These are phyloP conservation scores for Globisporangium spinosum DNA, from an alignment of 352 stramenopile genomes.

Conservation along the genomic window DNA sequence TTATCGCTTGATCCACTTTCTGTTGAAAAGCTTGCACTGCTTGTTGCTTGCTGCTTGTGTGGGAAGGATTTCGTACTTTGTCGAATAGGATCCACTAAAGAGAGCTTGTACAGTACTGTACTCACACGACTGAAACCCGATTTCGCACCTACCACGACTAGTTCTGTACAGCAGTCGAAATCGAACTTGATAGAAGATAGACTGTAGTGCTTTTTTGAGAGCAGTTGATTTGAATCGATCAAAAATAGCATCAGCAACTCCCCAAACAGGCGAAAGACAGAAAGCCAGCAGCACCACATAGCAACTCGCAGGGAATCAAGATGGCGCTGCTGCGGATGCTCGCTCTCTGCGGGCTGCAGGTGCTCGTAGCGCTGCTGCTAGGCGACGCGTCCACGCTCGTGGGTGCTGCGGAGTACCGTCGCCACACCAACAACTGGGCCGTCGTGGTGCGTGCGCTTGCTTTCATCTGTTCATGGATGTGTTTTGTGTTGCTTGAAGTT, in stretches of 20 bases:
- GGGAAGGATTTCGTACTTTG: slow-evolving; percentile 2
- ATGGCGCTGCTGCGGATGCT: slow-evolving; percentile 13
- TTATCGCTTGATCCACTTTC: slow-evolving; percentile 2
- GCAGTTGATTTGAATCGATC: neutral
- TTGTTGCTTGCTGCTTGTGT: neutral
- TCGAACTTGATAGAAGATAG: neutral
- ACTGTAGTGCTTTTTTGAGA: neutral
- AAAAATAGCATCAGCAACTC: neutral
- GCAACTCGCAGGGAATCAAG: neutral
- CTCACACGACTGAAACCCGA: neutral
- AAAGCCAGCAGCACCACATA: neutral
- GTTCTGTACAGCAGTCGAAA: neutral
- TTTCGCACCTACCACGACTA: neutral
- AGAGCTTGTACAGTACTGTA: neutral
- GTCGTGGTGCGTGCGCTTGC: slow-evolving; percentile 51
- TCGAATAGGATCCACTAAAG: neutral
- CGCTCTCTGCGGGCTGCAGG: slow-evolving; percentile 14
- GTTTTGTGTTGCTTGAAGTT: neutral
- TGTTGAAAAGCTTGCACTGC: neutral
- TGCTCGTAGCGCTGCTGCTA: slow-evolving; percentile 27
- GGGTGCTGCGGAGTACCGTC: slow-evolving; percentile 37
- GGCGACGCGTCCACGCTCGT: slow-evolving; percentile 7
- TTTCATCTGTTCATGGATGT: neutral
- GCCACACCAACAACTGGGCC: slow-evolving; percentile 87
- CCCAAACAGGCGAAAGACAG: neutral